Base-by-base conservation (phyloP, 2,329 filamentous ascomycete species). In the Scolecobasidium constrictum region DNA sequence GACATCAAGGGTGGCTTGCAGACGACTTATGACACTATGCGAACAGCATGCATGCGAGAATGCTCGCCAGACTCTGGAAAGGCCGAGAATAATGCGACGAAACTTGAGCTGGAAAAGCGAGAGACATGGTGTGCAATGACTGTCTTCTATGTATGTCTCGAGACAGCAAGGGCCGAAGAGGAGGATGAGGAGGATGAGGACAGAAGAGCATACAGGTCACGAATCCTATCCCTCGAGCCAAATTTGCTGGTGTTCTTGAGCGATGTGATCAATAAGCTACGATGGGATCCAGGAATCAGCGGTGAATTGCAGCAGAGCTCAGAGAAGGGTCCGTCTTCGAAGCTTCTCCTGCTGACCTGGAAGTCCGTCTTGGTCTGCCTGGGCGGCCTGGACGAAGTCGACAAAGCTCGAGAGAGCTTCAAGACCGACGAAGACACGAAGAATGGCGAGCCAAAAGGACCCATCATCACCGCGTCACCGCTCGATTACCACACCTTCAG, bases 401-500 rank as follows among this genome's bases (percentile, higher is more conserved):
- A 80, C 21, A 71, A 77, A 45, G 74, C 86, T 23, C 96, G 95
- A 60, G 68, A 71, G 47, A 78, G 77, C 3, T 78, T 88, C 22
- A 73, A 73, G 41, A 79, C 86, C 50, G 56, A 60, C 11, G 53
- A 56, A 28, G 45, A 53, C 5, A 67, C 72, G 20, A 67, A 72
- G 18, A 72, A 75, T 28, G 73, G 69, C 48, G 64, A 61, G 33
- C 78, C 79, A 52, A 75, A 78, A 40, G 81, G 83, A 50, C 81
- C 81, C n/a, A 69, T 84, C 35, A 90, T 98, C 47, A 94, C 85
- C 1, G 90, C 92, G 4, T 95, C 90, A 2, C 92, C 92, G 4
- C 67, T 98, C 9, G 92, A 98, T 56, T 98, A 98, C 56, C 90
- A 98, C 57, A 74, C 88, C 17, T 98, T 98, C 57, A 81, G 92